A percentile compares a stretch with the other conserved stretches of the same genome.
phyloP scores from a whole-genome alignment of 2,329 filamentous ascomycete genomes.

The Cytospora leucostoma region DNA sequence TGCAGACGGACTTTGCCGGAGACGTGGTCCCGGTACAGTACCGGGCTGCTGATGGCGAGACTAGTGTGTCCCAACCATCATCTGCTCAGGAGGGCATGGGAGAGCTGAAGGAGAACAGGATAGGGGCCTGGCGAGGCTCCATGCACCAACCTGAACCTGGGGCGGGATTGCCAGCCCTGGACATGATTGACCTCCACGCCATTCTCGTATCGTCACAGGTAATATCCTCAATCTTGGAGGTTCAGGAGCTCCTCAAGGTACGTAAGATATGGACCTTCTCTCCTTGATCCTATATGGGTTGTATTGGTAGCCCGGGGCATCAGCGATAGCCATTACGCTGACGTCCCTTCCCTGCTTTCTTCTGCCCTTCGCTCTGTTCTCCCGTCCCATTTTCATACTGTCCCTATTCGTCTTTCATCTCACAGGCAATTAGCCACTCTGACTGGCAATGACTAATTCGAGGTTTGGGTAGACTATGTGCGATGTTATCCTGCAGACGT shows the following conservation, averaged over 20 bases:
- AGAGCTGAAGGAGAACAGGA: conserved; percentile 58
- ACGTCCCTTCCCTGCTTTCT: background rate
- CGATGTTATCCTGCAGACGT: conserved; percentile 77
- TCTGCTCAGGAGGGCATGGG: conserved; percentile 47
- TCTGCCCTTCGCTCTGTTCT: background rate
- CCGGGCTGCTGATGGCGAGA: conserved; percentile 47
- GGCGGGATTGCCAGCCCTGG: conserved; percentile 69
- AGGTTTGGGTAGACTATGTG: conserved; percentile 63
- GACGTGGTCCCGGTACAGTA: conserved; percentile 57
- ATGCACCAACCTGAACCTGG: conserved; percentile 59
- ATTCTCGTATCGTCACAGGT: conserved; percentile 79
- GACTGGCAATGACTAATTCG: background rate
- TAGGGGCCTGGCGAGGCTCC: conserved; percentile 64
- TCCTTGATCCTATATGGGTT: background rate
- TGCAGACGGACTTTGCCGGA: conserved; percentile 71
- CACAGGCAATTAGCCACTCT: no score
- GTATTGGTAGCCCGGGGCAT: background rate
- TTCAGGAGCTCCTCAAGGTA: conserved; percentile 69
- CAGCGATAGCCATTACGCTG: background rate
- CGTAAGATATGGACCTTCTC: conserved; percentile 1
- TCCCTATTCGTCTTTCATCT: no score
- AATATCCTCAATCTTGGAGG: conserved; percentile 74
- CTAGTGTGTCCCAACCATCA: conserved; percentile 45
- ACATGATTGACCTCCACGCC: conserved; percentile 80
- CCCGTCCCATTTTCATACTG: background rate